Base-by-base conservation (phyloP, 805 yeast species). In the Yamadazyma tumulicola region DNA sequence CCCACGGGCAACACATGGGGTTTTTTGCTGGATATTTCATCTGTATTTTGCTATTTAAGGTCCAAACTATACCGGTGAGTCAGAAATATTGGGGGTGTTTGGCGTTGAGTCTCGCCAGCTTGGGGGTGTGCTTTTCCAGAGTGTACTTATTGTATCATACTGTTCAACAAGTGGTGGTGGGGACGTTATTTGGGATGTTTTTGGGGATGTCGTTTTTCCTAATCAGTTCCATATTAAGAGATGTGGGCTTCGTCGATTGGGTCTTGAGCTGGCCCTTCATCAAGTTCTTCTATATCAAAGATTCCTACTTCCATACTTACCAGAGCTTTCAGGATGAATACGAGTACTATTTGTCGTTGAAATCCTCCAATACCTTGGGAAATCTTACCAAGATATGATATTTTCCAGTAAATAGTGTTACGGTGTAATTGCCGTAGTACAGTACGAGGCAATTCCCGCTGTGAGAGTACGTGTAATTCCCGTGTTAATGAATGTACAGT, bases 1-100 rank as follows among this genome's bases (percentile, higher is more conserved):
- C 98, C 1, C 98, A 91, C 59, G 79, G 96, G 0, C 98, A 91
- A 61, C 93, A 89, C 57, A 84, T 91, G 88, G 94, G 95, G 2
- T 93, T 79, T 54, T 79, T 83, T 43, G 72, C 77, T n/a, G 64
- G 72, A 6, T 84, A 79, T 52, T 62, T 71, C 41, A 47, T 68
- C 2, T 66, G 83, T 38, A 72, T 38, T 36, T 58, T 56, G 45
- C 55, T 43, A 61, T 70, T 51, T 61, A 77, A 76, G 56, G 61
- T 42, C 52, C 58, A 29, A 10, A 51, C 47, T 26, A 45, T 74
- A 31, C 38, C 51, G 4, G 15, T 14, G 2, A 1, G 17, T 0
- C 52, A 63, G 29, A 68, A 64, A 35, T 7, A 42, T 2, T 10
- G 51, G 0, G 67, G 70, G 2, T 42, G 62, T 4, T 16, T 46